Conservation (phyloP, 768 basidiomycete genomes). For the Scleroderma citrinum region DNA sequence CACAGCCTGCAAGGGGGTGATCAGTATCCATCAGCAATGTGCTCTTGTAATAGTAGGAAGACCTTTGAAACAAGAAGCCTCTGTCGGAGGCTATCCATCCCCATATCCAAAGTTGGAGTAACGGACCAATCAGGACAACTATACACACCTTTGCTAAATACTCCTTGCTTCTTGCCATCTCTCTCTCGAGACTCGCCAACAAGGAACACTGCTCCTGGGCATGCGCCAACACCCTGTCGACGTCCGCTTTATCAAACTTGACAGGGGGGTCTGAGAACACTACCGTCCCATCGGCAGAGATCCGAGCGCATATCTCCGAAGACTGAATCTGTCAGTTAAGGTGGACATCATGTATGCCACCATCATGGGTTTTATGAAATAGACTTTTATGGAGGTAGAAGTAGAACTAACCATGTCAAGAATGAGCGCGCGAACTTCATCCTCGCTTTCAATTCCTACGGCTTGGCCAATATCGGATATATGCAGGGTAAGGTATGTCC, state of each 20-base stretch:
- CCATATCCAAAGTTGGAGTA: too few species aligned
- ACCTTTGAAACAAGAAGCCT: too few species aligned
- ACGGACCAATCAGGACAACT: background rate
- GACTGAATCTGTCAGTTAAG: conserved; percentile 51
- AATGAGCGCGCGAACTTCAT: conserved; percentile 53
- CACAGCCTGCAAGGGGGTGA: conserved; percentile 16
- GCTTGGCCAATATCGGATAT: conserved; percentile 61
- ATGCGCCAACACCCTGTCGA: conserved; percentile 51
- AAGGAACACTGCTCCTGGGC: conserved; percentile 42
- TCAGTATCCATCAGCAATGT: background rate
- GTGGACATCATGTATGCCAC: too few species aligned
- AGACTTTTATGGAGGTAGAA: too few species aligned
- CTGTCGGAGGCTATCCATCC: too few species aligned
- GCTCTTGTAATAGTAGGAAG: background rate
- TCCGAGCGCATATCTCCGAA: conserved; percentile 61
- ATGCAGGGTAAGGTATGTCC: conserved; percentile 76
- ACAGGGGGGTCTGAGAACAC: conserved; percentile 63
- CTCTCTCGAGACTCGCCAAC: conserved; percentile 19
- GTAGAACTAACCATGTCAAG: conserved; percentile 63
- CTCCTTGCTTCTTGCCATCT: conserved; percentile 58
- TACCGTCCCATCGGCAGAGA: conserved; percentile 65
- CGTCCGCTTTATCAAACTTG: conserved; percentile 52
- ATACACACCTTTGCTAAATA: conserved; percentile 61
- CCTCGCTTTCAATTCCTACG: conserved; percentile 39
- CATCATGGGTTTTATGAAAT: too few species aligned